Evolutionary conservation across 108 stramenopile species (phyloP).

Genomic region (Pseudonitzschia multistriata): DNA sequence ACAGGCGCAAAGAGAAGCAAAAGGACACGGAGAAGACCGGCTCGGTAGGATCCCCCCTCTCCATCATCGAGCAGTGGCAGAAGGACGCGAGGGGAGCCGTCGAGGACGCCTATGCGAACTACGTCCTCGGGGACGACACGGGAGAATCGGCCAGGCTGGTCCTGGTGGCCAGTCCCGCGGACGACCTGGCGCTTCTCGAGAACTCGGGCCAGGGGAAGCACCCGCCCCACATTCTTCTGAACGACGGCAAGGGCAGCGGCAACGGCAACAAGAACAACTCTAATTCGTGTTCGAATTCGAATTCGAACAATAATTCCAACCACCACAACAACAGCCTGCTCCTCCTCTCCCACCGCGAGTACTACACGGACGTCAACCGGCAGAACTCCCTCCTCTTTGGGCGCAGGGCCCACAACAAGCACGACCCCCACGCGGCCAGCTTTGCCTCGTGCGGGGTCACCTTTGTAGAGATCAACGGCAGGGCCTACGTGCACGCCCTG

Average conservation of each 20-base stretch:
- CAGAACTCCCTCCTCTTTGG: not conserved
- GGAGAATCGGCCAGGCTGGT: slow-evolving; percentile 64
- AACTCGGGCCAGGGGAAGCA: not conserved
- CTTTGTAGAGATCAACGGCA: slow-evolving; percentile 74
- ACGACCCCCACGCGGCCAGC: not conserved
- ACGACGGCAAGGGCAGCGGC: not conserved
- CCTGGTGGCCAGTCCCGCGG: slow-evolving; percentile 53
- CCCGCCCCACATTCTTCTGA: not conserved
- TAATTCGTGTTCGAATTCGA: not conserved
- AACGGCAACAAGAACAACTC: no score
- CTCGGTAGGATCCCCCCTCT: slow-evolving; percentile 6
- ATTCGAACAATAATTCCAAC: not conserved
- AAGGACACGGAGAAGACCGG: no score
- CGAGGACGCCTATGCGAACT: slow-evolving; percentile 66
- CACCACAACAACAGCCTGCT: not conserved
- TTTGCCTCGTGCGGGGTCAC: slow-evolving; percentile 49
- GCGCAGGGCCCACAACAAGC: not conserved
- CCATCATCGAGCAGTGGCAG: slow-evolving; percentile 24
- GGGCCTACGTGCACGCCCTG: slow-evolving; percentile 75
- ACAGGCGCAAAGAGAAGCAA: no score
- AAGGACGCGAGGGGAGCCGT: slow-evolving; percentile 49
- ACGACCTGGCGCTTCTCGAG: not conserved
- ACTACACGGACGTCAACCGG: not conserved
- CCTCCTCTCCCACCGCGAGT: not conserved
- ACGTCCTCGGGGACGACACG: slow-evolving; percentile 78